A percentile compares a stretch with the other conserved stretches of the same genome.
phyloP scores from a whole-genome alignment of 1,139 yeast genomes.

The Yamadazyma dendronema region DNA sequence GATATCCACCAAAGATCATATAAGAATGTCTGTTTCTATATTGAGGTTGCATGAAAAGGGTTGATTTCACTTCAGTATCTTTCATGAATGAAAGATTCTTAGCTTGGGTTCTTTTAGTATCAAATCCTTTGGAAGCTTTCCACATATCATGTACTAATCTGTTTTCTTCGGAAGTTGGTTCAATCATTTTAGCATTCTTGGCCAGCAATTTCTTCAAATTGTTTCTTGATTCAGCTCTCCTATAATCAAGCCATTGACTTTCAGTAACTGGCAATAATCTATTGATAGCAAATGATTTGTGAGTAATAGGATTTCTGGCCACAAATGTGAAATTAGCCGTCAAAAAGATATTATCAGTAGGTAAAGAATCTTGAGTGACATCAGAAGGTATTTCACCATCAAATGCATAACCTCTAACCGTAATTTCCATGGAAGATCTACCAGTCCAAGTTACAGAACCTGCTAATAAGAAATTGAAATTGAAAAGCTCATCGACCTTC shows the following conservation, averaged over 20 bases:
- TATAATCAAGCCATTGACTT: constrained; percentile 76
- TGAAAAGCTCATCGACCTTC: constrained; percentile 74
- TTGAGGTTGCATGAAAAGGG: constrained; percentile 93
- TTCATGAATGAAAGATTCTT: constrained; percentile 62
- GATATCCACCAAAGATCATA: constrained; percentile 92
- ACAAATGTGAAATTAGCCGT: constrained; percentile 94
- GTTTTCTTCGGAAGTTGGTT: constrained; percentile 74
- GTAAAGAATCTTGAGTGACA: constrained; percentile 47
- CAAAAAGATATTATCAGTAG: constrained; percentile 53
- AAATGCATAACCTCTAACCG: constrained; percentile 82
- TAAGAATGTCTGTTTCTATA: constrained; percentile 90
- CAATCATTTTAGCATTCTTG: constrained; percentile 54
- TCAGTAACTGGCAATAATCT: constrained; percentile 71
- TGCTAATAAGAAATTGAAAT: constrained; percentile 75
- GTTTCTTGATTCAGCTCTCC: constrained; percentile 86
- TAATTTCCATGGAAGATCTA: constrained; percentile 89
- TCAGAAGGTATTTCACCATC: constrained; percentile 45
- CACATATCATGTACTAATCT: constrained; percentile 75
- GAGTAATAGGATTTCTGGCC: constrained; percentile 89
- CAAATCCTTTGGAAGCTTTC: constrained; percentile 53
- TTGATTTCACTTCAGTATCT: constrained; percentile 67
- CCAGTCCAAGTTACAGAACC: constrained; percentile 96
- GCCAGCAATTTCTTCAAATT: constrained; percentile 81
- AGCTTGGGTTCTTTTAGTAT: constrained; percentile 21
- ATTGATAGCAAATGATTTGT: constrained; percentile 82